A percentile compares a stretch with the other conserved stretches of the same genome.
Evolutionary conservation across 2,329 filamentous ascomycete species (phyloP).

Genomic region (Alternaria postmessia): DNA sequence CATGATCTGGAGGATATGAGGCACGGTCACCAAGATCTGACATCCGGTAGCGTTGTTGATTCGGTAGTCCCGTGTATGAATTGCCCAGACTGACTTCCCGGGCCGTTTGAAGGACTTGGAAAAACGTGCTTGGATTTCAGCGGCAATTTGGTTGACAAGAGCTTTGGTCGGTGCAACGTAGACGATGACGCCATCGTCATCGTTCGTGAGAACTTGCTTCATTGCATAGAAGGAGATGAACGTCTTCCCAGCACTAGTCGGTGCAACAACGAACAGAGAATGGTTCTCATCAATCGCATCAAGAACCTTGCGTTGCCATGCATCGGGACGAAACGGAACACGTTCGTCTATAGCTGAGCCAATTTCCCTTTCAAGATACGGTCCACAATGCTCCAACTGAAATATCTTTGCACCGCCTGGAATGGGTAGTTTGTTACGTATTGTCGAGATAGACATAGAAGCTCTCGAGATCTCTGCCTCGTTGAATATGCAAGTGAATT

Average conservation of each 20-base stretch:
- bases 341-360: conserved; percentile 72
- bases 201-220: conserved; percentile 73
- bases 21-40: conserved; percentile 78
- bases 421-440: background rate
- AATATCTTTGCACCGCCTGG: conserved; percentile 2
- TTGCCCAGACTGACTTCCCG: conserved; percentile 71
- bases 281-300: conserved; percentile 74
- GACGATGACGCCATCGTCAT: conserved; percentile 74
- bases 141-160: conserved; percentile 82
- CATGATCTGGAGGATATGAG: conserved; percentile 81
- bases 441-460: background rate
- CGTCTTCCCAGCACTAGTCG: conserved; percentile 80
- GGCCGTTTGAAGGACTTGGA: conserved; percentile 65
- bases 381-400: conserved; percentile 63
- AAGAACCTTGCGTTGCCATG: conserved; percentile 76
- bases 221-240: conserved; percentile 87
- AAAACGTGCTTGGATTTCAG: conserved; percentile 77
- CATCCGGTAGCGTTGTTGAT: conserved; percentile 76
- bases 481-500: conserved; percentile 11
- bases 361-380: conserved; percentile 77
- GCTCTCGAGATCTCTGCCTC: background rate
- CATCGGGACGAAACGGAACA: conserved; percentile 75
- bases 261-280: conserved; percentile 77
- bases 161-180: conserved; percentile 84
- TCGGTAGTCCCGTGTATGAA: conserved; percentile 76